Conservation (phyloP, 2,329 filamentous ascomycete genomes). For the Byssothecium circinans region DNA sequence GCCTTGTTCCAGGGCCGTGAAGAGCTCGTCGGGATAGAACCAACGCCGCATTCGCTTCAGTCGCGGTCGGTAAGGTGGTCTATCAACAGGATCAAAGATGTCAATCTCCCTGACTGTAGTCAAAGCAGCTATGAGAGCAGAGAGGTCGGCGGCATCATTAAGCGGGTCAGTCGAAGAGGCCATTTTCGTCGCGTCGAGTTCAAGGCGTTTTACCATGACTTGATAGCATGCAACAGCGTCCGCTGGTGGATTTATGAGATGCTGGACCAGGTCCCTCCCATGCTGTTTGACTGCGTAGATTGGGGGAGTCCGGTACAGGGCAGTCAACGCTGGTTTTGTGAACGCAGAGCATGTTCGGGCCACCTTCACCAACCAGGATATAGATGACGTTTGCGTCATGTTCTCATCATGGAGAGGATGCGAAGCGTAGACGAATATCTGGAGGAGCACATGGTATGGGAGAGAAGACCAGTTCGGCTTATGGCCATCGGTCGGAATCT, state of each 20-base stretch:
- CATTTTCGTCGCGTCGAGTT: constrained; percentile 65
- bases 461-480: constrained; percentile 46
- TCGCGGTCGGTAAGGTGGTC: constrained; percentile 65
- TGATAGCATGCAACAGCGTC: constrained; percentile 60
- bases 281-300: constrained; percentile 57
- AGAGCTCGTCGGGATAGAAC: constrained; percentile 68
- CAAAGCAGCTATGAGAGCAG: constrained; percentile 62
- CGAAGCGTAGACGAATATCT: constrained; percentile 71
- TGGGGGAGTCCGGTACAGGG: constrained; percentile 70
- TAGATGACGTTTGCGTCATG: constrained; percentile 47
- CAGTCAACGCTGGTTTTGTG: constrained; percentile 71
- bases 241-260: constrained; percentile 56
- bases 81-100: constrained; percentile 69
- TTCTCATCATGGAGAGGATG: constrained; percentile 57
- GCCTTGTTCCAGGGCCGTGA: constrained; percentile 61
- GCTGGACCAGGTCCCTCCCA: constrained; percentile 46
- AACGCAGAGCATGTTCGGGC: constrained; percentile 65
- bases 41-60: constrained; percentile 59
- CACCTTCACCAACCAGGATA: constrained; percentile 66
- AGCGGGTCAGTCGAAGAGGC: constrained; percentile 58
- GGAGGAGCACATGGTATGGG: constrained; percentile 68
- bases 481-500: constrained; percentile 31
- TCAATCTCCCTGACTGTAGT: constrained; percentile 70
- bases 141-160: constrained; percentile 58
- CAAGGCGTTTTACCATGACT: constrained; percentile 69